A percentile compares a stretch with the other conserved stretches of the same genome.
phyloP scores from a whole-genome alignment of 2,329 filamentous ascomycete genomes.

The Lomentospora prolificans region DNA sequence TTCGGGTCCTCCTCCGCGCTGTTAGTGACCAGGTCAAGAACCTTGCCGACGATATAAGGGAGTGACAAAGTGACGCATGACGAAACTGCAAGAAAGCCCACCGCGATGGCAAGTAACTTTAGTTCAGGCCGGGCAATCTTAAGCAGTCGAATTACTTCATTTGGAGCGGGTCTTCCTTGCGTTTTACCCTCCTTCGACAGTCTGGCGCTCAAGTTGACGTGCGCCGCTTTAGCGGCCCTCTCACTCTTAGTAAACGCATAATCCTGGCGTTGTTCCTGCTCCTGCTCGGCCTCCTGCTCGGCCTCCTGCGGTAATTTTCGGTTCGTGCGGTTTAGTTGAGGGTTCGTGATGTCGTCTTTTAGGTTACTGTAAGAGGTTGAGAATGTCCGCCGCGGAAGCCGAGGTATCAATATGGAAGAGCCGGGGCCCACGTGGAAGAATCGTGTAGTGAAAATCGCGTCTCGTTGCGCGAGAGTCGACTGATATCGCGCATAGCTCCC shows the following conservation, averaged over 20 bases:
- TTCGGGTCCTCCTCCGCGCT: constrained; percentile 53
- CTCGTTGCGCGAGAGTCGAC: neutral
- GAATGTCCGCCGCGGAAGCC: neutral
- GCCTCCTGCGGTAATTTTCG: constrained; percentile 18
- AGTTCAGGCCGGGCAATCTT: constrained; percentile 83
- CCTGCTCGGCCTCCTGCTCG: constrained; percentile 27
- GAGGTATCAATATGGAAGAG: neutral
- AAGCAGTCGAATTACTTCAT: constrained; percentile 77
- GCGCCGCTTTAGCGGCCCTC: constrained; percentile 74
- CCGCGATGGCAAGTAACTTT: constrained; percentile 66
- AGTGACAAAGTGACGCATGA: constrained; percentile 93
- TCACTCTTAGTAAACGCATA: constrained; percentile 57
- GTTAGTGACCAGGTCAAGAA: constrained; percentile 83
- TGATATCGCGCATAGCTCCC: neutral
- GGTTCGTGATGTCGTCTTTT: constrained; percentile 2
- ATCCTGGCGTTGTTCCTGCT: constrained; percentile 20
- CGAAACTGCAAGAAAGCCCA: constrained; percentile 77
- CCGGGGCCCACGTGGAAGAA: neutral
- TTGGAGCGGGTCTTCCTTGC: constrained; percentile 48
- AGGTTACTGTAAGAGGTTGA: neutral
- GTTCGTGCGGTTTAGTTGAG: constrained; percentile 7
- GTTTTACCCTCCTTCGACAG: constrained; percentile 71
- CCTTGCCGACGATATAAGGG: constrained; percentile 91
- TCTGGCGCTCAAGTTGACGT: constrained; percentile 81
- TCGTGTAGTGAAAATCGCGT: neutral